Evolutionary conservation across 2,329 filamentous ascomycete genomes (phyloP).

Genomic region (Rhynchosporium secalis): DNA sequence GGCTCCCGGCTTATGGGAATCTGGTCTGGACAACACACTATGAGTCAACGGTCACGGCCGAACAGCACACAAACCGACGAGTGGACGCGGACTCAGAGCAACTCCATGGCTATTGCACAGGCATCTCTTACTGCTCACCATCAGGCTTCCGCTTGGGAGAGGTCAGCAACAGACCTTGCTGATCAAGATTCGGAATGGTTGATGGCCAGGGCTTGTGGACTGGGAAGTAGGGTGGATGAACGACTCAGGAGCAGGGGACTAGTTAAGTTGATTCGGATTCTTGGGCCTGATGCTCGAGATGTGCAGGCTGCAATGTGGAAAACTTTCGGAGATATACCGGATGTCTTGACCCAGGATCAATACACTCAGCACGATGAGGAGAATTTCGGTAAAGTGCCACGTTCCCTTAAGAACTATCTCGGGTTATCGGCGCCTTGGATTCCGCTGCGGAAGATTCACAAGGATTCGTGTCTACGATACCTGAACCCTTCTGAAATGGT

Average conservation of each 20-base stretch:
- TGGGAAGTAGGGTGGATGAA: constrained; percentile 63
- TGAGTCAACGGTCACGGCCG: constrained; percentile 37
- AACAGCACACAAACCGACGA: constrained; percentile 47
- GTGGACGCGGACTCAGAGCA: constrained; percentile 45
- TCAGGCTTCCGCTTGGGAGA: constrained; percentile 35
- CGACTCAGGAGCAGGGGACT: constrained; percentile 75
- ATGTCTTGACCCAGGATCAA: constrained; percentile 40
- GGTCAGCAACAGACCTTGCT: constrained; percentile 25
- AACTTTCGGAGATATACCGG: constrained; percentile 59
- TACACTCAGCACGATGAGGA: constrained; percentile 27
- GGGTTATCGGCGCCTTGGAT: constrained; percentile 69
- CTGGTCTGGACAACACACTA: constrained; percentile 49
- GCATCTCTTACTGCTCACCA: constrained; percentile 33
- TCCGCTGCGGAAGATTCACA: constrained; percentile 75
- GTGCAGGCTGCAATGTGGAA: constrained; percentile 63
- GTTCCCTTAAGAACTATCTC: constrained; percentile 31
- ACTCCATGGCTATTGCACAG: constrained; percentile 33
- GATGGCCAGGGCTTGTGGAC: constrained; percentile 66
- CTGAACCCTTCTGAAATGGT: constrained; percentile 71
- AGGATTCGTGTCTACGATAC: constrained; percentile 70
- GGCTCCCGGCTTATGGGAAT: constrained; percentile 53
- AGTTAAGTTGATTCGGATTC: constrained; percentile 62
- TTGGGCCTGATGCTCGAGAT: constrained; percentile 64
- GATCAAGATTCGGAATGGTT: constrained; percentile 42
- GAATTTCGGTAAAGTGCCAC: constrained; percentile 26